A percentile compares a stretch with the other conserved stretches of the same genome.
These are phyloP conservation scores for Hygrophorus pudorinus DNA, from an alignment of 768 basidiomycete genomes.

Conservation along the genomic window DNA sequence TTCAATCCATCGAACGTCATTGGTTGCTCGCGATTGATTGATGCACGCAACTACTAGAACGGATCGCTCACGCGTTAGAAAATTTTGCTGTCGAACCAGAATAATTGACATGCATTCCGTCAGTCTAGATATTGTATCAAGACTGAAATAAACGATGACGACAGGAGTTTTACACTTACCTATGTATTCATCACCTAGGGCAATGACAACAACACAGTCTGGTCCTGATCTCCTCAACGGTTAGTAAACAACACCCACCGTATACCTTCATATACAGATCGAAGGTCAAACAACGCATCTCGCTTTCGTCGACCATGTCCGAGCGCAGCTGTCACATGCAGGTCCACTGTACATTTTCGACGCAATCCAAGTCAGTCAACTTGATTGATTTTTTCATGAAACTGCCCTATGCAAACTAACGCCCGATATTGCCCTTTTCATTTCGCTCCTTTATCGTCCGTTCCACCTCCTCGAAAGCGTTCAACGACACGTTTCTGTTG, in stretches of 20 bases:
- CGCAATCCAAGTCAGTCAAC: conserved; percentile 1
- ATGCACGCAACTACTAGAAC: no score
- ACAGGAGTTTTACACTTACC: no score
- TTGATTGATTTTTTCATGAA: background rate
- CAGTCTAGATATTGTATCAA: no score
- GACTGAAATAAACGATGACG: no score
- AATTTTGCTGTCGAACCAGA: no score
- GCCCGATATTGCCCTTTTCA: conserved; percentile 8
- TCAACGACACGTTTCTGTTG: conserved; percentile 31
- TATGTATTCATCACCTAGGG: no score
- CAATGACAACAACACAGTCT: no score
- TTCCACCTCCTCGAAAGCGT: conserved; percentile 70
- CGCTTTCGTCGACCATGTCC: conserved; percentile 8
- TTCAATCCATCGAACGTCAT: no score
- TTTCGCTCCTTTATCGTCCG: conserved; percentile 30
- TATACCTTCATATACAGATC: conserved; percentile 32
- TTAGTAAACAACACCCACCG: conserved; percentile 43
- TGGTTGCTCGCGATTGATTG: no score
- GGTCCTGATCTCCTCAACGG: conserved; percentile 18
- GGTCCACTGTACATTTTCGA: conserved; percentile 7
- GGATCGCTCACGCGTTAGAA: no score
- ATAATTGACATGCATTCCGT: no score
- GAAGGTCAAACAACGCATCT: background rate
- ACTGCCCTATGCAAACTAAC: conserved; percentile 14
- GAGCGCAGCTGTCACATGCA: conserved; percentile 9